phyloP scores from a whole-genome alignment of 441 rosid genomes.

The Populus hybrid region DNA sequence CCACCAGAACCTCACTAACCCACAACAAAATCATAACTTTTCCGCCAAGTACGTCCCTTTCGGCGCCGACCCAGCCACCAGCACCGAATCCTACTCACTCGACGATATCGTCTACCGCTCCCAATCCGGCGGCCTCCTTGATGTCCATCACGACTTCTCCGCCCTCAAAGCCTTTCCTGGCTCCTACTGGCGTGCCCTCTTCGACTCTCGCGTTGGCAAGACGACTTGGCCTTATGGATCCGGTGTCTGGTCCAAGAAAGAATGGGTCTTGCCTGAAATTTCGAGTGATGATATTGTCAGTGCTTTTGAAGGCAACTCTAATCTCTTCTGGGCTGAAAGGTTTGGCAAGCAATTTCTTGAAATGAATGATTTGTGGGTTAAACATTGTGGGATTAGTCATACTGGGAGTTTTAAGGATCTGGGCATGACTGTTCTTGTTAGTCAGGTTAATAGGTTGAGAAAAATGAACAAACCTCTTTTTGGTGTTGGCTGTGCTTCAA shows the following conservation, averaged over 20 bases:
- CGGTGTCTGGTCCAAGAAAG: slow-evolving; percentile 67
- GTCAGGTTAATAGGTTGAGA: slow-evolving; percentile 48
- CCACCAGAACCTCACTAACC: slow-evolving; percentile 25
- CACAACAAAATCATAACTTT: slow-evolving; percentile 20
- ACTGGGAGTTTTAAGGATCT: slow-evolving; percentile 62
- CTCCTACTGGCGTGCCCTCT: slow-evolving; percentile 45
- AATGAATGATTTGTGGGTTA: slow-evolving; percentile 63
- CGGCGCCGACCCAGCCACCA: slow-evolving; percentile 16
- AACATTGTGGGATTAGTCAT: slow-evolving; percentile 65
- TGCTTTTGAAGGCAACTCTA: slow-evolving; percentile 64
- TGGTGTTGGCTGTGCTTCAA: slow-evolving; percentile 64
- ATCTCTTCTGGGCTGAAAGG: slow-evolving; percentile 64
- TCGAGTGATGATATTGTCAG: slow-evolving; percentile 48
- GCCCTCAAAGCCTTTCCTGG: slow-evolving; percentile 48
- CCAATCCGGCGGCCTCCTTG: slow-evolving; percentile 52
- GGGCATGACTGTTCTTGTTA: slow-evolving; percentile 60
- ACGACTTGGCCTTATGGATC: slow-evolving; percentile 67
- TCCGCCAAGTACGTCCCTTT: slow-evolving; percentile 61
- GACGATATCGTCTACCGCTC: slow-evolving; percentile 58
- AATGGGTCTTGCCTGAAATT: slow-evolving; percentile 63
- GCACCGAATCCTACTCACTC: slow-evolving; percentile 50
- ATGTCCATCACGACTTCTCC: slow-evolving; percentile 46
- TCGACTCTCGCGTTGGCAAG: slow-evolving; percentile 58
- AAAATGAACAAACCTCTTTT: slow-evolving; percentile 45
- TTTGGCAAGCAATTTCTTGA: slow-evolving; percentile 41